A percentile compares a stretch with the other conserved stretches of the same genome.
These are phyloP conservation scores for Hypoxylon fragiforme DNA, from an alignment of 495 filamentous ascomycete species.

Conservation along the genomic window DNA sequence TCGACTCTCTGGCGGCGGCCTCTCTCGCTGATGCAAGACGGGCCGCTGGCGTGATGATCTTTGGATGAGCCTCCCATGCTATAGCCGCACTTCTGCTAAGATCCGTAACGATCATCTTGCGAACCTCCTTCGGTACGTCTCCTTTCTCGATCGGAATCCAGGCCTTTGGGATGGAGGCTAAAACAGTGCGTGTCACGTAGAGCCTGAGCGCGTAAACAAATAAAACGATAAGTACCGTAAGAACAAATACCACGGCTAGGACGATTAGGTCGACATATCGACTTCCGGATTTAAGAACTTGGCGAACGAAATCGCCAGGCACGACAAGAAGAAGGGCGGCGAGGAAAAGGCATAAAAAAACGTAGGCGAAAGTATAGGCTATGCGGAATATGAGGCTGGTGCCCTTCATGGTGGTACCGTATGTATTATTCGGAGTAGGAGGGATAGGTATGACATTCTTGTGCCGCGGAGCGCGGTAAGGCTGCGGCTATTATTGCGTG, in stretches of 20 bases:
- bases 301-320: slow-evolving; percentile 80
- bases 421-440: slow-evolving; percentile 9
- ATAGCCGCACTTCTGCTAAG: slow-evolving; percentile 78
- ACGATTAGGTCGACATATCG: slow-evolving; percentile 83
- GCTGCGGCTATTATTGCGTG: slow-evolving; percentile 22
- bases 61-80: slow-evolving; percentile 75
- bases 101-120: slow-evolving; percentile 70
- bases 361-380: slow-evolving; percentile 80
- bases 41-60: slow-evolving; percentile 46
- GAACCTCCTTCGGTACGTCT: slow-evolving; percentile 70
- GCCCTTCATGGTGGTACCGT: slow-evolving; percentile 35
- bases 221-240: slow-evolving; percentile 69
- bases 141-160: slow-evolving; percentile 83
- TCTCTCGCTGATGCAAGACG: slow-evolving; percentile 5
- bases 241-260: slow-evolving; percentile 74
- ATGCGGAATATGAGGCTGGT: slow-evolving; percentile 64
- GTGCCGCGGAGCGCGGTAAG: slow-evolving; percentile 13
- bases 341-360: slow-evolving; percentile 72
- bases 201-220: slow-evolving; percentile 85
- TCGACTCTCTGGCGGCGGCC: slow-evolving; percentile 4
- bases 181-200: slow-evolving; percentile 79
- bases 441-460: slow-evolving; percentile 10
- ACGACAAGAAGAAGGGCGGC: slow-evolving; percentile 75
- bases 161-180: slow-evolving; percentile 79
- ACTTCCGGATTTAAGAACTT: slow-evolving; percentile 61